phyloP scores from a whole-genome alignment of 805 yeast genomes.

The Komagataella pseudopastoris region DNA sequence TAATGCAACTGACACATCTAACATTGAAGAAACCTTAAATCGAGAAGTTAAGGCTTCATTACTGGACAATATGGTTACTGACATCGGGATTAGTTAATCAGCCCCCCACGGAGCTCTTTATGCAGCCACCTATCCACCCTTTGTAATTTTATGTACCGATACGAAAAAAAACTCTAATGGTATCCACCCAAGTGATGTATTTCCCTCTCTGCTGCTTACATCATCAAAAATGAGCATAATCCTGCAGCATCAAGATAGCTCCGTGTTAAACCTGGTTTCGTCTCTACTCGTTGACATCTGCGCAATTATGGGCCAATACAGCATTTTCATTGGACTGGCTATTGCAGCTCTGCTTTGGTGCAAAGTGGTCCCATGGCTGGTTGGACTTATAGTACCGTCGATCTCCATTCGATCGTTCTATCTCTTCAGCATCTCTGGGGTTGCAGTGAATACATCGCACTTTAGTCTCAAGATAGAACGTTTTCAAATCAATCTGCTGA shows the following conservation, averaged over 20 bases:
- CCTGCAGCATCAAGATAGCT: background rate
- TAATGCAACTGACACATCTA: constrained; percentile 88
- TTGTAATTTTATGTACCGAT: background rate
- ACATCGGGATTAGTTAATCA: constrained; percentile 27
- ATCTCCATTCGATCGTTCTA: background rate
- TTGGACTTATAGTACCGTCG: background rate
- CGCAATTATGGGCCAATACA: background rate
- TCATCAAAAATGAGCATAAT: background rate
- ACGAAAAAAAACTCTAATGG: background rate
- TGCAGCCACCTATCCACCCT: background rate
- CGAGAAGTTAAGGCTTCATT: constrained; percentile 66
- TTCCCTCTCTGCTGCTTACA: background rate
- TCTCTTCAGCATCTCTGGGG: background rate
- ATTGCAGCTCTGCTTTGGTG: background rate
- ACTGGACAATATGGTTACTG: constrained; percentile 45
- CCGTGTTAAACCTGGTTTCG: background rate
- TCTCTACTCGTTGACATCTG: background rate
- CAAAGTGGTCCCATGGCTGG: background rate
- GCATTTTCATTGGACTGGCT: background rate
- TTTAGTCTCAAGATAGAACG: background rate
- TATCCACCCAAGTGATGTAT: background rate
- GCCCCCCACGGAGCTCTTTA: background rate
- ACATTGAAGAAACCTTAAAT: constrained; percentile 74
- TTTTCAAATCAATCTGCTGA: background rate
- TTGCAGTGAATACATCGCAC: background rate